phyloP scores from a whole-genome alignment of 768 basidiomycete species.

The Coprinellus micaceus region DNA sequence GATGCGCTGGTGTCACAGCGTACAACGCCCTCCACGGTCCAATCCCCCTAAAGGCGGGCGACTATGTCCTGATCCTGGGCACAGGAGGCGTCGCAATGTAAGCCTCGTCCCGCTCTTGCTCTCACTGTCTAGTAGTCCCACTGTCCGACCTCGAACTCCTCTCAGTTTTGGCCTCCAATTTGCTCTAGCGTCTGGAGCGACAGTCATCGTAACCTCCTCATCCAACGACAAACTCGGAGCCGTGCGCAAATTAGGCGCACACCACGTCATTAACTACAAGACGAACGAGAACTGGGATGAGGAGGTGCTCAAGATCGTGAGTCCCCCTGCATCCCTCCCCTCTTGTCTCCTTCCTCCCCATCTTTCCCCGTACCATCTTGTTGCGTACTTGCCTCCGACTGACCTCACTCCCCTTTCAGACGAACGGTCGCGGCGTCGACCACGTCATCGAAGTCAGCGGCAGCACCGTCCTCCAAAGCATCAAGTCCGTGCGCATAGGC shows the following conservation, averaged over 20 bases:
- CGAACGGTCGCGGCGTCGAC: neutral
- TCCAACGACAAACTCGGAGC: constrained; percentile 59
- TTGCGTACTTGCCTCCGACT: neutral
- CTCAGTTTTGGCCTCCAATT: constrained; percentile 54
- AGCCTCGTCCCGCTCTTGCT: constrained; percentile 14
- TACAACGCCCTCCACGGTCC: constrained; percentile 55
- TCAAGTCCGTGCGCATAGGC: constrained; percentile 35
- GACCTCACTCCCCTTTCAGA: neutral
- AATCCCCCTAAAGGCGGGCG: constrained; percentile 50
- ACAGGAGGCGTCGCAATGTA: constrained; percentile 57
- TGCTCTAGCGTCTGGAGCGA: constrained; percentile 59
- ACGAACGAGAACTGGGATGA: constrained; percentile 55
- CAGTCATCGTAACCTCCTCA: constrained; percentile 64
- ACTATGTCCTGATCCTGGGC: constrained; percentile 56
- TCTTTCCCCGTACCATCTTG: neutral
- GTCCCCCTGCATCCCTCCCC: constrained; percentile 11
- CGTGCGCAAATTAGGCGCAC: constrained; percentile 48
- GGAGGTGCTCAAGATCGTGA: constrained; percentile 42
- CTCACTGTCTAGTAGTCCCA: too few relatives aligned
- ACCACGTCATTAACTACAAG: constrained; percentile 62
- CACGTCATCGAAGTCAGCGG: neutral
- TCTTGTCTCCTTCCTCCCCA: neutral
- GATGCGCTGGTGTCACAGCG: constrained; percentile 60
- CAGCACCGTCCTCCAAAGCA: constrained; percentile 47
- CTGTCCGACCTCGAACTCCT: neutral